phyloP scores from a whole-genome alignment of 2,329 filamentous ascomycete genomes.

The Stenocarpella maydis region DNA sequence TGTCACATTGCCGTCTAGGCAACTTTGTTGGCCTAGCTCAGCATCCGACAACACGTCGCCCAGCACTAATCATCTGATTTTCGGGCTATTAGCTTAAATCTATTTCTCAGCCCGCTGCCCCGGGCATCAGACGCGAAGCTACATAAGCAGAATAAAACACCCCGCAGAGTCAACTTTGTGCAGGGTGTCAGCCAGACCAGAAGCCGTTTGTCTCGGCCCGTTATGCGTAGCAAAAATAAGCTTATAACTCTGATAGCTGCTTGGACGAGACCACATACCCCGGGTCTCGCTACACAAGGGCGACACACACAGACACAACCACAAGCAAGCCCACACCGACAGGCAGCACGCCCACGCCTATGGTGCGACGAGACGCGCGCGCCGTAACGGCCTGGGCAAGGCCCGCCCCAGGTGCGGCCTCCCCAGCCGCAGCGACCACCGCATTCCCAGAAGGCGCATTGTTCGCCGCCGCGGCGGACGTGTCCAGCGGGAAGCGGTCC shows the following conservation, averaged over 20 bases:
- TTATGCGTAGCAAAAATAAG: background rate
- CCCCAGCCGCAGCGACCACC: background rate
- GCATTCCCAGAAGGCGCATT: background rate
- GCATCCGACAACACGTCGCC: background rate
- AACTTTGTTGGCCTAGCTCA: background rate
- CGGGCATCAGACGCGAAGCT: background rate
- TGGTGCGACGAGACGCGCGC: background rate
- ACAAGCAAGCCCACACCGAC: background rate
- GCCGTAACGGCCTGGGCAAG: conserved; percentile 14
- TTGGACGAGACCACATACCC: too few species aligned
- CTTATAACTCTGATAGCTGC: background rate
- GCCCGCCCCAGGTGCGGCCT: background rate
- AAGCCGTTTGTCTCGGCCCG: background rate
- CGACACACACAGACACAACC: background rate
- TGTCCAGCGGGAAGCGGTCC: conserved; percentile 69
- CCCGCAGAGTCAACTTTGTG: background rate
- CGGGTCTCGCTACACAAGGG: background rate
- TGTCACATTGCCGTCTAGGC: background rate
- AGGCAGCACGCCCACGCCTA: background rate
- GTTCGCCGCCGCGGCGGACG: background rate
- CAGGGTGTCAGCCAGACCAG: conserved; percentile 1
- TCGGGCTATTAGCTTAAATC: background rate
- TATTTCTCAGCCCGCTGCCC: background rate
- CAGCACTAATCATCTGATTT: conserved; percentile 10
- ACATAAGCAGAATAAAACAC: background rate